Evolutionary conservation across 2,329 filamentous ascomycete genomes (phyloP), one percentile per base, ranked within the genome.

Genomic region (Trichophyton rubrum): DNA sequence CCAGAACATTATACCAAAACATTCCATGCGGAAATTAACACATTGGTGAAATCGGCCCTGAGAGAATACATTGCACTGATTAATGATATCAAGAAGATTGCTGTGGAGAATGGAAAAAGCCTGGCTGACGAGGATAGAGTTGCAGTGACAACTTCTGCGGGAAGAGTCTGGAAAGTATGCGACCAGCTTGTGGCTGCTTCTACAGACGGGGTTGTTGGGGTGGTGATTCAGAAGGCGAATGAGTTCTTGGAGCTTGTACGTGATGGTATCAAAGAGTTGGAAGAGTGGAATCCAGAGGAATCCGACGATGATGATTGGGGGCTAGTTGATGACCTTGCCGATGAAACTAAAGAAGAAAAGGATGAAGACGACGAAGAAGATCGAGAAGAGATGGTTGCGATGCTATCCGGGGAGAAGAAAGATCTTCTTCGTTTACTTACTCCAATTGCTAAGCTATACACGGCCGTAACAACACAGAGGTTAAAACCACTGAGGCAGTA

Each of bases 251-350:
- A 88, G 60, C 82, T 87, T 1, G 76, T 96, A 24, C 83, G 88
- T 66, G 92, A 96, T 75, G 87, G 90, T 0, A 82, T 95, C 66
- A 83, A 88, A 64, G 92, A 96, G 74, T 73, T 96, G 65, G 89
- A 90, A 70, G 89, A 92, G 67, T 96, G 91, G 90, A 84, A 86
- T 20, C 87, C 90, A 1, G 87, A 90, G 67, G 81, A 83, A 8
- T 80, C 81, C 0, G 82, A 83, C 2, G 84, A 84, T 0, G 68
- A 72, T 17, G 67, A 65, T 4, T 64, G 67, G 17, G 62, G 61
- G 2, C 65, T 68, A 1, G 63, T 66, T 2, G 59, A 61, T 17
- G 63, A 64, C 11, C 24, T 51, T 24, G 33, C 30, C 24, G 61
- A 66, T 3, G 61, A 62, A 2, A 64, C 62, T 7, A 64, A 68